Conservation (phyloP, 2,329 filamentous ascomycete genomes). For the Neofusicoccum umdonicola region DNA sequence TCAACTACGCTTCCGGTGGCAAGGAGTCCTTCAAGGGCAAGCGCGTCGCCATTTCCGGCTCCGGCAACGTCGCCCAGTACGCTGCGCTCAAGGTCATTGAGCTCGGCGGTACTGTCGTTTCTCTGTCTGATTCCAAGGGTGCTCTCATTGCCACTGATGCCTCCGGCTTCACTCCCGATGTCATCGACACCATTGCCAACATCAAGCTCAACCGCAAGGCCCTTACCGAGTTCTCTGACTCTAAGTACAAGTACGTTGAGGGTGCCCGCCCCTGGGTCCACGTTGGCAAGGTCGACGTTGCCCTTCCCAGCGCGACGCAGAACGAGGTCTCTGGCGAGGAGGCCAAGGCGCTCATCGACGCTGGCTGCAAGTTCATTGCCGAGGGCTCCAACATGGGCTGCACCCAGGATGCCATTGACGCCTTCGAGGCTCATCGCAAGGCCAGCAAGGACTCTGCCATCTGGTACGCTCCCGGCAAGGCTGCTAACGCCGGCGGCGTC, state of each 20-base stretch:
- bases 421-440: slow-evolving; percentile 78
- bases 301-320: slow-evolving; percentile 90
- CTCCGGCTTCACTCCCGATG: slow-evolving; percentile 71
- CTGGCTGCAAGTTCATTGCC: slow-evolving; percentile 80
- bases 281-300: slow-evolving; percentile 85
- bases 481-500: slow-evolving; percentile 95
- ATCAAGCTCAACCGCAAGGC: slow-evolving; percentile 87
- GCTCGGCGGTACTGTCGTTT: slow-evolving; percentile 88
- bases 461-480: slow-evolving; percentile 96
- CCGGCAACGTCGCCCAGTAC: slow-evolving; percentile 97
- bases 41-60: slow-evolving; percentile 92
- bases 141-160: slow-evolving; percentile 71
- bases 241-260: slow-evolving; percentile 79
- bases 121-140: slow-evolving; percentile 90
- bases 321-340: slow-evolving; percentile 95
- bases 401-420: slow-evolving; percentile 90
- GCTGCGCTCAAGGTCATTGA: slow-evolving; percentile 95
- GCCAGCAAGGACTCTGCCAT: slow-evolving; percentile 68
- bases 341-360: slow-evolving; percentile 74
- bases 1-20: slow-evolving; percentile 74
- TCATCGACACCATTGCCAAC: slow-evolving; percentile 73
- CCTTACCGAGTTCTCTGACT: slow-evolving; percentile 68
- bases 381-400: slow-evolving; percentile 99
- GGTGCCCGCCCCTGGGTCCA: slow-evolving; percentile 90
- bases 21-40: slow-evolving; percentile 86